Conservation (phyloP, 179 eudicot species). For the Beta macrorhiza region DNA sequence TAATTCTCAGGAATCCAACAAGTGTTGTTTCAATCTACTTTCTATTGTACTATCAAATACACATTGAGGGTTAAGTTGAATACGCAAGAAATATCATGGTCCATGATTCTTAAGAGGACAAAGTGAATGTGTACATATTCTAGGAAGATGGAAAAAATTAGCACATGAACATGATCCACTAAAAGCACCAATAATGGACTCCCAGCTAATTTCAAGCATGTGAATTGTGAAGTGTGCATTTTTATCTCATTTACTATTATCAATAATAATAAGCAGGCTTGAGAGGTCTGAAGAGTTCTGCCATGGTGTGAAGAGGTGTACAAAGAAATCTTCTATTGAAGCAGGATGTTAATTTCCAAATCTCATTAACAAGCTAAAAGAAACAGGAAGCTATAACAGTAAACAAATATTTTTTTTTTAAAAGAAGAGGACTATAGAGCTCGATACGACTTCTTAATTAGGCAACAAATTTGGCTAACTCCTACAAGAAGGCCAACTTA, state of each 20-base stretch:
- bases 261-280: slow-evolving; percentile 17
- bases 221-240: slow-evolving; percentile 18
- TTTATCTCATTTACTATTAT: slow-evolving; percentile 17
- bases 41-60: neutral
- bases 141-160: slow-evolving; percentile 1
- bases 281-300: neutral
- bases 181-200: slow-evolving; percentile 19
- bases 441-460: no score
- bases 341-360: neutral
- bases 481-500: no score
- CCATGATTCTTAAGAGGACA: slow-evolving; percentile 6
- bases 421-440: no score
- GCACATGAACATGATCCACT: slow-evolving; percentile 25
- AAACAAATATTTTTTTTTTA: no score
- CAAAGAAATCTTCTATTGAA: neutral
- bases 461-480: no score
- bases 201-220: slow-evolving; percentile 22
- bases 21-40: neutral
- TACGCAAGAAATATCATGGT: neutral
- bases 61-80: neutral
- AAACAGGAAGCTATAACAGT: no score
- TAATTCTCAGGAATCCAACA: neutral
- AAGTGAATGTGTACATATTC: neutral
- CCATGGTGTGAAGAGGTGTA: neutral
- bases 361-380: no score